phyloP scores from a whole-genome alignment of 495 filamentous ascomycete genomes.

The Aspergillus conjunctus region DNA sequence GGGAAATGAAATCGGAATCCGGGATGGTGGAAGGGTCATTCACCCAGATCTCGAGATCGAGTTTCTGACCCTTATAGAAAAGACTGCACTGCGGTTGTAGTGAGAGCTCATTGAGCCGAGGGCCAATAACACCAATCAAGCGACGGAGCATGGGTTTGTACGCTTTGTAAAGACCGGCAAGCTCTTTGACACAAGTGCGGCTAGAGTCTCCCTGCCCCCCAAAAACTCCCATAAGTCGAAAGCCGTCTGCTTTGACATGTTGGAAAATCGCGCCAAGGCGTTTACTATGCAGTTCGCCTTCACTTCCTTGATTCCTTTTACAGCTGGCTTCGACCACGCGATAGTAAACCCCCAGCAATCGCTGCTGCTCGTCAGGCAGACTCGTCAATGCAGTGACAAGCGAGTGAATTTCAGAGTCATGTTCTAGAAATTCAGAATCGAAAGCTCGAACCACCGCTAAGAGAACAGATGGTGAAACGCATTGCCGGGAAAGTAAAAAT shows the following conservation, averaged over 20 bases:
- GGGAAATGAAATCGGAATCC: conserved; percentile 23
- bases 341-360: conserved; percentile 25
- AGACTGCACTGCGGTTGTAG: conserved; percentile 8
- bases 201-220: conserved; percentile 31
- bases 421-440: conserved; percentile 21
- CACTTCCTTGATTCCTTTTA: neutral
- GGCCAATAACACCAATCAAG: conserved; percentile 19
- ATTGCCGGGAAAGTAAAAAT: conserved; percentile 15
- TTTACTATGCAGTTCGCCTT: neutral
- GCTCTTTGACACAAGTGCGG: conserved; percentile 26
- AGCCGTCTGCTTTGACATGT: conserved; percentile 19
- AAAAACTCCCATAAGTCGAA: conserved; percentile 29
- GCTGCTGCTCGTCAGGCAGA: conserved; percentile 11
- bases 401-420: conserved; percentile 27
- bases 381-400: conserved; percentile 12
- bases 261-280: conserved; percentile 20
- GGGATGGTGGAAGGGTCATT: conserved; percentile 19
- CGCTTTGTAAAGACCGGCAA: conserved; percentile 24
- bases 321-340: conserved; percentile 12
- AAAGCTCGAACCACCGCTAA: conserved; percentile 16
- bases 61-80: conserved; percentile 15
- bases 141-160: conserved; percentile 25
- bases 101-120: conserved; percentile 23
- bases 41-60: conserved; percentile 32
- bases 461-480: neutral